phyloP scores from a whole-genome alignment of 2,329 filamentous ascomycete species.

The Penicillium sp. region DNA sequence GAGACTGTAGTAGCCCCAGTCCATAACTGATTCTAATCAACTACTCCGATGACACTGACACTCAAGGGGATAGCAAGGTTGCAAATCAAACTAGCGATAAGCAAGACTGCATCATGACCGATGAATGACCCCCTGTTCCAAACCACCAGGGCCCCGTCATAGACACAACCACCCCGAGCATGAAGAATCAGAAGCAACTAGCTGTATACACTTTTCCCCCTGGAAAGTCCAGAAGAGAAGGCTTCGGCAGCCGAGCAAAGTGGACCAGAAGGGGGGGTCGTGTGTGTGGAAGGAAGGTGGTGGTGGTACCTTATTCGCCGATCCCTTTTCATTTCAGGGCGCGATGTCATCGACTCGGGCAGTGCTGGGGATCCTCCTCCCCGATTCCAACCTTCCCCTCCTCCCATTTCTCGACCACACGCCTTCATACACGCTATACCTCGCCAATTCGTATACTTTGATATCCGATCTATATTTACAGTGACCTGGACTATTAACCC shows the following conservation, averaged over 20 bases:
- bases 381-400: constrained; percentile 26
- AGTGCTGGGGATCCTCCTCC: constrained; percentile 35
- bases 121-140: constrained; percentile 6
- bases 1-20: background rate
- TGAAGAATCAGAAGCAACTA: background rate
- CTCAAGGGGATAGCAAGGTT: constrained; percentile 9
- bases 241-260: constrained; percentile 13
- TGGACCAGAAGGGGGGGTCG: constrained; percentile 59
- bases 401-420: constrained; percentile 21
- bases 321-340: constrained; percentile 37
- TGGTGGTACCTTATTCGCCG: constrained; percentile 54
- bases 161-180: background rate
- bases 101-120: constrained; percentile 10
- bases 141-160: background rate
- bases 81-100: constrained; percentile 16
- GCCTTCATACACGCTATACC: background rate
- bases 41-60: background rate
- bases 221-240: background rate
- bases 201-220: background rate
- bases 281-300: constrained; percentile 46
- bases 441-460: background rate
- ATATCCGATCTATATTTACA: constrained; percentile 13
- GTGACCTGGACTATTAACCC: constrained; percentile 14
- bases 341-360: constrained; percentile 45
- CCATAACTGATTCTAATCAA: background rate